phyloP scores from a whole-genome alignment of 306 rosid genomes.

The Cicer bijugum region DNA sequence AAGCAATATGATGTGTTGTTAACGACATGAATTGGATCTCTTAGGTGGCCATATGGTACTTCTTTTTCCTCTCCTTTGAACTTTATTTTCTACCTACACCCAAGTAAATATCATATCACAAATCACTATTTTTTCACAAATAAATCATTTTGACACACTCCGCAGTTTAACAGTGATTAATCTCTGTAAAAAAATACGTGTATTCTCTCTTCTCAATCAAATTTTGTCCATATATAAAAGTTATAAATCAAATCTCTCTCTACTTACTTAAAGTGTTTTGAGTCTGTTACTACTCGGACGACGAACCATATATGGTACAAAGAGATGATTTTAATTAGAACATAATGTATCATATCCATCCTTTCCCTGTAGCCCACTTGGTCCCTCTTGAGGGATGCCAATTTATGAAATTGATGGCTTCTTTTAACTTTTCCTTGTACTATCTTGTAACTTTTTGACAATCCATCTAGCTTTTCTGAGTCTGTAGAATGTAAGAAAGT shows the following conservation, averaged over 20 bases:
- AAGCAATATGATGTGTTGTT: conserved; percentile 56
- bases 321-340: neutral
- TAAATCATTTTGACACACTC: conserved; percentile 42
- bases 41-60: conserved; percentile 45
- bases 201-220: too few relatives aligned
- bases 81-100: conserved; percentile 40
- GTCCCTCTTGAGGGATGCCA: conserved; percentile 46
- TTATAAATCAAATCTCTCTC: too few relatives aligned
- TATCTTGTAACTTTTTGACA: conserved; percentile 56
- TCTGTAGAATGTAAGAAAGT: conserved; percentile 42
- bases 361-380: conserved; percentile 42
- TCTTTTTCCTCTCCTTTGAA: conserved; percentile 4
- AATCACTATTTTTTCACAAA: conserved; percentile 5
- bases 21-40: conserved; percentile 56
- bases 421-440: conserved; percentile 47
- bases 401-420: conserved; percentile 47
- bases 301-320: too few relatives aligned
- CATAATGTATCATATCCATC: conserved; percentile 45
- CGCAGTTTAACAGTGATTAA: too few relatives aligned
- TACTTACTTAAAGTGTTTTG: too few relatives aligned
- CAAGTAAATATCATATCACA: conserved; percentile 32
- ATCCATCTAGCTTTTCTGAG: conserved; percentile 54
- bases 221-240: too few relatives aligned
- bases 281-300: too few relatives aligned
- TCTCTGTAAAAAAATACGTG: too few relatives aligned